Percentiles rank a stretch among this genome's conserved stretches.
Evolutionary conservation across 257 asterid species (phyloP).

Genomic region (Solanum bulbocastanum): DNA sequence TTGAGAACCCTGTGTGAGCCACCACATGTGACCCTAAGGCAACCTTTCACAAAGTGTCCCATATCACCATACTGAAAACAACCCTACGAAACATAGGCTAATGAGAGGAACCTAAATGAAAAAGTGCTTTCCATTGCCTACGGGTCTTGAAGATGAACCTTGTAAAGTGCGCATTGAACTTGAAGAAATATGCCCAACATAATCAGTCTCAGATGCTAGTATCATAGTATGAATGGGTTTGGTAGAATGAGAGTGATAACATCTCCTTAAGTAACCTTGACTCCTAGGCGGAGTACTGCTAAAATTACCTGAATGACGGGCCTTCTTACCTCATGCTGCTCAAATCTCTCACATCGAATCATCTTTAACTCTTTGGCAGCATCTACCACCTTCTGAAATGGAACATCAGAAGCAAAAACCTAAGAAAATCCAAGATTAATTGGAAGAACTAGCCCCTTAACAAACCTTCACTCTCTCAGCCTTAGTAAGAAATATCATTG

Average conservation of each 20-base stretch:
- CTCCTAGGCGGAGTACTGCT: neutral
- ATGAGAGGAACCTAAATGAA: neutral
- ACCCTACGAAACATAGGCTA: too few relatives aligned
- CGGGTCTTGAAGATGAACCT: rapidly evolving
- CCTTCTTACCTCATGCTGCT: neutral
- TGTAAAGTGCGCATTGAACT: neutral
- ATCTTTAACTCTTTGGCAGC: neutral
- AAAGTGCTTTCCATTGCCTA: rapidly evolving
- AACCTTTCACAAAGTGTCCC: too few relatives aligned
- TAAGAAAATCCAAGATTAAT: neutral
- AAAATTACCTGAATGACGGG: too few relatives aligned
- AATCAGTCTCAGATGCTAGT: neutral
- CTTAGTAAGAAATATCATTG: neutral
- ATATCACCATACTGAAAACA: neutral
- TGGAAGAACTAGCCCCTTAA: neutral
- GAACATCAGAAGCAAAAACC: neutral
- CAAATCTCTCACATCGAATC: neutral
- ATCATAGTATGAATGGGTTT: too few relatives aligned
- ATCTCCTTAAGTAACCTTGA: neutral
- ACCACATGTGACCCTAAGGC: neutral
- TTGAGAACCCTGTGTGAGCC: neutral
- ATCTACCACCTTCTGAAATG: neutral
- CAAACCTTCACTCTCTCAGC: neutral
- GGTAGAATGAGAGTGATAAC: neutral
- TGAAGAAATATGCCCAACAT: neutral